Conservation (phyloP, 1,284 basidiomycete species). For the Leccinum cinnamomeum region DNA sequence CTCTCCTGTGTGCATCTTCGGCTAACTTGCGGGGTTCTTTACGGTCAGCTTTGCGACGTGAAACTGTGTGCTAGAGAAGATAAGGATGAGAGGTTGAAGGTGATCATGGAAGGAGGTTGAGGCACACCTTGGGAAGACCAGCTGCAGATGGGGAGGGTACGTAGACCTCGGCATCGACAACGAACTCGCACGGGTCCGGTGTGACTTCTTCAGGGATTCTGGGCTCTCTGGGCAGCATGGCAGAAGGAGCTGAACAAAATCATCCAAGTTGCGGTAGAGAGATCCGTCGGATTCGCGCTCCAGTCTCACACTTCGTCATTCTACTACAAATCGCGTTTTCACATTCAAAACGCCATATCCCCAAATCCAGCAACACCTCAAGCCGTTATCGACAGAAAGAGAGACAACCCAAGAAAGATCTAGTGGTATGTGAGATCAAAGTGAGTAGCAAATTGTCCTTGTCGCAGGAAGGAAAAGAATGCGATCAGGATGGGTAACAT, state of each 20-base stretch:
- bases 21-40: constrained; percentile 46
- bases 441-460: constrained; percentile 18
- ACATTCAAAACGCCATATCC: constrained; percentile 1
- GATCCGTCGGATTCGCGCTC: background rate
- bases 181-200: constrained; percentile 37
- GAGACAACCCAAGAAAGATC: constrained; percentile 15
- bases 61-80: constrained; percentile 31
- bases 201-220: constrained; percentile 5
- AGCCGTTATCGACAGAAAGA: background rate
- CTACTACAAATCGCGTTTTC: constrained; percentile 1
- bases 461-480: constrained; percentile 10
- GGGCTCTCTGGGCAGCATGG: constrained; percentile 24
- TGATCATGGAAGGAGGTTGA: background rate
- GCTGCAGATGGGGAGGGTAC: constrained; percentile 55
- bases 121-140: constrained; percentile 57
- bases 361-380: constrained; percentile 10
- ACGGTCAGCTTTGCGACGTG: constrained; percentile 56
- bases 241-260: background rate
- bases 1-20: constrained; percentile 33
- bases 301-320: background rate
- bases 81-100: constrained; percentile 2
- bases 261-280: background rate
- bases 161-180: constrained; percentile 61
- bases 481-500: constrained; percentile 15
- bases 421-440: constrained; percentile 7